These are phyloP conservation scores for Coniochaeta ligniaria DNA, from an alignment of 2,329 filamentous ascomycete genomes.

Conservation along the genomic window DNA sequence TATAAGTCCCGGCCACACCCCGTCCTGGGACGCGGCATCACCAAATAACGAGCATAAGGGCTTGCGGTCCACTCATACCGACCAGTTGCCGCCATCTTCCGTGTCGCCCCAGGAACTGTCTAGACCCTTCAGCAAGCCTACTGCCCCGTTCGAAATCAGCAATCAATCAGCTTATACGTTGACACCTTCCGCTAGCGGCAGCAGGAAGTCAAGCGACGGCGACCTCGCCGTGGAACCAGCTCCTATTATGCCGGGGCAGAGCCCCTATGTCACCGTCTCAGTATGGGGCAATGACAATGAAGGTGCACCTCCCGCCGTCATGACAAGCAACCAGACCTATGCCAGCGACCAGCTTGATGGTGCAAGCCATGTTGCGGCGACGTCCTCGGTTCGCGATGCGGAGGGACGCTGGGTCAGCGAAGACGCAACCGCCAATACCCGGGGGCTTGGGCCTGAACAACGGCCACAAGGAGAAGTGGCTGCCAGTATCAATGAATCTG, in stretches of 20 bases:
- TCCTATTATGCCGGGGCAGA: slow-evolving; percentile 36
- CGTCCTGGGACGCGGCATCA: slow-evolving; percentile 37
- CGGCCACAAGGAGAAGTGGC: slow-evolving; percentile 34
- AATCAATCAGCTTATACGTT: slow-evolving; percentile 29
- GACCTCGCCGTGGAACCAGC: slow-evolving; percentile 27
- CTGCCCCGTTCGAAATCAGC: slow-evolving; percentile 19
- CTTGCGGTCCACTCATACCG: slow-evolving; percentile 13
- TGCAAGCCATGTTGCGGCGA: slow-evolving; percentile 3
- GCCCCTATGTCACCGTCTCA: slow-evolving; percentile 50
- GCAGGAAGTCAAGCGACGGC: slow-evolving; percentile 44
- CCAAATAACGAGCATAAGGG: slow-evolving; percentile 27
- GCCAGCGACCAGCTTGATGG: neutral
- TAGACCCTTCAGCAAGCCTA: slow-evolving; percentile 26
- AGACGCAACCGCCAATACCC: slow-evolving; percentile 30
- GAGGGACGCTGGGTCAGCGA: slow-evolving; percentile 34
- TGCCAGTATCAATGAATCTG: slow-evolving; percentile 41
- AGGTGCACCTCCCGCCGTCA: slow-evolving; percentile 7
- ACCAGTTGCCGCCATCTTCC: slow-evolving; percentile 20
- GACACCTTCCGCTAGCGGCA: slow-evolving; percentile 43
- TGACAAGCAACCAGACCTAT: slow-evolving; percentile 3
- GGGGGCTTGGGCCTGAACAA: slow-evolving; percentile 39
- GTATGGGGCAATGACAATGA: slow-evolving; percentile 40
- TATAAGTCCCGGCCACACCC: slow-evolving; percentile 44
- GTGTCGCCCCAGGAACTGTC: slow-evolving; percentile 35
- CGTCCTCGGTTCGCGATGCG: slow-evolving; percentile 27